These are phyloP conservation scores for Teratosphaeria epicoccoides DNA, from an alignment of 2,329 filamentous ascomycete species.

Conservation along the genomic window DNA sequence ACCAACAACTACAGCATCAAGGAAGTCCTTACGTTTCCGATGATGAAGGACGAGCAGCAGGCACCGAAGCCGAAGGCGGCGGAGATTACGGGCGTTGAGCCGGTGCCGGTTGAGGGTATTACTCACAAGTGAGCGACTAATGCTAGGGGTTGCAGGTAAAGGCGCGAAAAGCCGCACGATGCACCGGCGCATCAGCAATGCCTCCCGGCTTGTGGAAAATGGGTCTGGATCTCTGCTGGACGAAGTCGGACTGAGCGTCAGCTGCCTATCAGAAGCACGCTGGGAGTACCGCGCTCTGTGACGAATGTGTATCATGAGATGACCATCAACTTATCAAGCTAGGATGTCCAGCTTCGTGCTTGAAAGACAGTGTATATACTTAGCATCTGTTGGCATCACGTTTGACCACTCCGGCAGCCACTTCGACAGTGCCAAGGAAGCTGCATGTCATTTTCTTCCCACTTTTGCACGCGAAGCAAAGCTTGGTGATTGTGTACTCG, in stretches of 20 bases:
- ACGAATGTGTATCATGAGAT: background rate
- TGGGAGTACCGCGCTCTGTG: background rate
- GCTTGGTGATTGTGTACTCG: too few species aligned
- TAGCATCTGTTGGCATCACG: background rate
- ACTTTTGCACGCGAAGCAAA: too few species aligned
- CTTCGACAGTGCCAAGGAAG: too few species aligned
- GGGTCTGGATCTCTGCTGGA: too few species aligned
- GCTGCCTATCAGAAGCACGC: too few species aligned
- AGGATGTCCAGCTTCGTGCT: background rate
- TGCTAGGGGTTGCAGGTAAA: background rate
- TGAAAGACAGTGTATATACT: background rate
- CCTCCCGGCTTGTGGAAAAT: too few species aligned
- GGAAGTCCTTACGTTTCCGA: constrained; percentile 91
- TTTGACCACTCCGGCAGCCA: too few species aligned
- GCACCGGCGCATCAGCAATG: background rate
- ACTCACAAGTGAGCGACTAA: constrained; percentile 4
- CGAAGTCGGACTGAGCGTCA: too few species aligned
- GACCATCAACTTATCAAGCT: background rate
- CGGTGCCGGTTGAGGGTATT: constrained; percentile 46
- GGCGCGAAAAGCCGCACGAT: background rate
- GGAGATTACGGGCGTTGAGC: constrained; percentile 51
- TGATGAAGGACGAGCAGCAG: constrained; percentile 74
- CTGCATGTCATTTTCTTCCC: too few species aligned
- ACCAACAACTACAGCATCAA: constrained; percentile 94
- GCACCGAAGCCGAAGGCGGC: constrained; percentile 41